Evolutionary conservation across 1,284 basidiomycete species (phyloP), one percentile per base, ranked within the genome.

Genomic region (Stereum hirsutum): DNA sequence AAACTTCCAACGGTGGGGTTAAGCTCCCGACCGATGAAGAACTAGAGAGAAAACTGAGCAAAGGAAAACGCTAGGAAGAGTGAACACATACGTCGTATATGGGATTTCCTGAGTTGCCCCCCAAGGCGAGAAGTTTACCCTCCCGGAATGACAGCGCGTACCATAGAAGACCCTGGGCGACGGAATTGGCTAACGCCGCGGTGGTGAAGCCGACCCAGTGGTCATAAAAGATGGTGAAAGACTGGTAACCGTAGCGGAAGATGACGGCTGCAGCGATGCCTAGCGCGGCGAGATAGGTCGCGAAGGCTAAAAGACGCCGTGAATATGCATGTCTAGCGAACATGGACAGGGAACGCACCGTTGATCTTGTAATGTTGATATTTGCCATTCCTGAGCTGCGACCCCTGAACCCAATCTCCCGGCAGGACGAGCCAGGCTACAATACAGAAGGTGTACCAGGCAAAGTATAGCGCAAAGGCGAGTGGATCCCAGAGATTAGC

Each of bases 21-120:
- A 42, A 99, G 71, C 57, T 94, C 89, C 43, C 96, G 87, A 23
- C 96, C 96, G 52, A 99, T 94, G 69, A 82, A 99, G 72, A 91
- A 99, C 91, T 96, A 55, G n/a, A 42, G 14, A 20, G 15, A 39
- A 31, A 39, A 31, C 40, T 25, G 46, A 45, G 34, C 38, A 32
- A 32, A 30, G 21, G 17, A 41, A 34, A 15, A 19, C 14, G 23
- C 4, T n/a, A 20, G 17, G 36, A 14, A 37, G 2, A 41, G 33
- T 4, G 27, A 6, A 2, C 25, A 15, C 21, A 7, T 53, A 94
- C 93, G 61, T 99, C 94, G 62, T 96, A 98, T 49, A 97, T 77
- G 43, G 74, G 62, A 59, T 89, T 89, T 25, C 90, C 89, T 23
- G 81, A 78, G 70, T 99, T 99, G 23, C 95, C 95, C 35, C 92